These are phyloP conservation scores for Vaccinium macrocarpon DNA, from an alignment of 148 eudicot genomes.

Conservation along the genomic window DNA sequence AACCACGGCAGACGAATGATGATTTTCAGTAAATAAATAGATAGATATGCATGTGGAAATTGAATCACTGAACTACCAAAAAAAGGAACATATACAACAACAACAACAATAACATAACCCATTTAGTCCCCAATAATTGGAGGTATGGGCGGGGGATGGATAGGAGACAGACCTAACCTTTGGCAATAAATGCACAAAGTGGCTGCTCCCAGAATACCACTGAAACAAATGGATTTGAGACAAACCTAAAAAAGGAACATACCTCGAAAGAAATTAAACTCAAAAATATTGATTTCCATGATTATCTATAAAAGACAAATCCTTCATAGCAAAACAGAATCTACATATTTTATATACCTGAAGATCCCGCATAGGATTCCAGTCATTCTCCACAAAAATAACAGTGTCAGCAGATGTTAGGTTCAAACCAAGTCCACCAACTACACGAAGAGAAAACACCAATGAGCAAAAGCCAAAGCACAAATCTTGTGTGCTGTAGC, in stretches of 20 bases:
- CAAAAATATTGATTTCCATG: background rate
- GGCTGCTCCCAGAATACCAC: no score
- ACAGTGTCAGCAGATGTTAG: conserved; percentile 98
- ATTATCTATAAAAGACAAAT: background rate
- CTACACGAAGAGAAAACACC: conserved; percentile 25
- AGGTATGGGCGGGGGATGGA: no score
- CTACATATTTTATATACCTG: conserved; percentile 31
- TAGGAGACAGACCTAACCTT: no score
- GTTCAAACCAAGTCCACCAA: conserved; percentile 87
- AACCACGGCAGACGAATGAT: background rate
- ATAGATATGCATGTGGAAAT: background rate
- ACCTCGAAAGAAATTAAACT: background rate
- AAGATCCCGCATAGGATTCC: conserved; percentile 99
- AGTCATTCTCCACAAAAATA: conserved; percentile 98
- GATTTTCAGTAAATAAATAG: background rate
- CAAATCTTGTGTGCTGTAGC: conserved; percentile 1
- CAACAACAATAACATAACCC: no score
- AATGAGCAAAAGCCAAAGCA: conserved; percentile 14
- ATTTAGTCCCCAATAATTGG: no score
- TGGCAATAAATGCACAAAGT: no score
- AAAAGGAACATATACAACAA: background rate
- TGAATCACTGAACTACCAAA: background rate
- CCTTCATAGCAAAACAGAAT: background rate
- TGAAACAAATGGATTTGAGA: no score
- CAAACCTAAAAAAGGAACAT: background rate